These are phyloP conservation scores for Boletus reticuloceps DNA, from an alignment of 768 basidiomycete genomes.

Conservation along the genomic window DNA sequence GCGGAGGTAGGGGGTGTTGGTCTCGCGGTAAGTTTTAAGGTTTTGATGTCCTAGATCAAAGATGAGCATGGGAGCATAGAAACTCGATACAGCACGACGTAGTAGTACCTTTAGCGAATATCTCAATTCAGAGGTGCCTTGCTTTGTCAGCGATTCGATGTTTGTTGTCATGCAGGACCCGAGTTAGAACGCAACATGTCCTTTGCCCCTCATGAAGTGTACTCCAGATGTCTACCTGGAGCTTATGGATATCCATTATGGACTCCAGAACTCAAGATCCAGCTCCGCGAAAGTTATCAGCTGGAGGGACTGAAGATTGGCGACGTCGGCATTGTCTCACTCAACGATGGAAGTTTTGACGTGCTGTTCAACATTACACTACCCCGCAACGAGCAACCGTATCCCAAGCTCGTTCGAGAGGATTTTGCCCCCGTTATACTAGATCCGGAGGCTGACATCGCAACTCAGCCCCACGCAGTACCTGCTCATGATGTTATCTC, in stretches of 20 bases:
- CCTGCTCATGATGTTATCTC: not conserved
- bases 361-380: not conserved
- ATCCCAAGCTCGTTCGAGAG: too few species aligned
- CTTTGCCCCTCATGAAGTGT: too few species aligned
- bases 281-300: not conserved
- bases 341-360: too few species aligned
- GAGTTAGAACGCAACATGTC: too few species aligned
- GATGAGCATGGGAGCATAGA: not conserved
- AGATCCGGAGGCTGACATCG: not conserved
- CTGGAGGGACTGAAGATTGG: too few species aligned
- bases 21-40: slow-evolving; percentile 77
- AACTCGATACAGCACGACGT: slow-evolving; percentile 23
- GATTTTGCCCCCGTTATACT: too few species aligned
- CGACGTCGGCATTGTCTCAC: too few species aligned
- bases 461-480: not conserved
- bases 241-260: not conserved
- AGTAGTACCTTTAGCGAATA: slow-evolving; percentile 90
- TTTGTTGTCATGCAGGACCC: too few species aligned
- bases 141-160: too few species aligned
- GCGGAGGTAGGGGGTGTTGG: slow-evolving; percentile 41
- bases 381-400: not conserved
- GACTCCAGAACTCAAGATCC: not conserved
- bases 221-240: too few species aligned
- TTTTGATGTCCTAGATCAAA: slow-evolving; percentile 72
- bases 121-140: too few species aligned